phyloP scores from a whole-genome alignment of 129 eudicot species.

The Flaveria ramosissima region DNA sequence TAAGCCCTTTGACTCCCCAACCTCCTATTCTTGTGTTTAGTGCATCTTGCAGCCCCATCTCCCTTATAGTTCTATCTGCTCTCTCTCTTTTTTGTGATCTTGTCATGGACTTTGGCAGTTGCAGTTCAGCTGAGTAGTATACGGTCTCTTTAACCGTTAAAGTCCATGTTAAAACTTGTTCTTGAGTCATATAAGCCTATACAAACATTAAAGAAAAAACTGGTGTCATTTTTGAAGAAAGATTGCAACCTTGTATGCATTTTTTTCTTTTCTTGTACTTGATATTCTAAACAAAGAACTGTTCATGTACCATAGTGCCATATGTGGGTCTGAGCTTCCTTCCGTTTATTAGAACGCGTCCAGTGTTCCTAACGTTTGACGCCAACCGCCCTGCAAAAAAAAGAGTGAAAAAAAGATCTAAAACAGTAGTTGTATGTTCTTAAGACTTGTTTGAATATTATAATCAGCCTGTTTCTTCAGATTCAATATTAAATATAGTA shows the following conservation, averaged over 20 bases:
- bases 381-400: conserved; percentile 51
- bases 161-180: conserved; percentile 61
- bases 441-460: too few relatives aligned
- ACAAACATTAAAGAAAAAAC: background rate
- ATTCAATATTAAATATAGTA: too few relatives aligned
- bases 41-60: conserved; percentile 81
- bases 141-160: conserved; percentile 72
- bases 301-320: conserved; percentile 64
- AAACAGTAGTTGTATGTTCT: too few relatives aligned
- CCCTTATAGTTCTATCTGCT: conserved; percentile 67
- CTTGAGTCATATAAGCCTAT: conserved; percentile 85
- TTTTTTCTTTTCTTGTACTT: background rate
- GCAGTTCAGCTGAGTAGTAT: conserved; percentile 80
- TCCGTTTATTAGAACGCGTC: conserved; percentile 64
- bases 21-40: conserved; percentile 76
- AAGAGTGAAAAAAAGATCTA: background rate
- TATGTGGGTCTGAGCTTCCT: conserved; percentile 55
- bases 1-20: conserved; percentile 64
- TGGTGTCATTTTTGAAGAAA: background rate
- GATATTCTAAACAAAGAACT: background rate
- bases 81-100: conserved; percentile 56
- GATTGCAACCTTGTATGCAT: background rate
- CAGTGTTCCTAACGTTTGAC: conserved; percentile 49
- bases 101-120: conserved; percentile 62
- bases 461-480: too few relatives aligned